These are phyloP conservation scores for Metahyphopichia silvanorum DNA, from an alignment of 805 yeast genomes.

Conservation along the genomic window DNA sequence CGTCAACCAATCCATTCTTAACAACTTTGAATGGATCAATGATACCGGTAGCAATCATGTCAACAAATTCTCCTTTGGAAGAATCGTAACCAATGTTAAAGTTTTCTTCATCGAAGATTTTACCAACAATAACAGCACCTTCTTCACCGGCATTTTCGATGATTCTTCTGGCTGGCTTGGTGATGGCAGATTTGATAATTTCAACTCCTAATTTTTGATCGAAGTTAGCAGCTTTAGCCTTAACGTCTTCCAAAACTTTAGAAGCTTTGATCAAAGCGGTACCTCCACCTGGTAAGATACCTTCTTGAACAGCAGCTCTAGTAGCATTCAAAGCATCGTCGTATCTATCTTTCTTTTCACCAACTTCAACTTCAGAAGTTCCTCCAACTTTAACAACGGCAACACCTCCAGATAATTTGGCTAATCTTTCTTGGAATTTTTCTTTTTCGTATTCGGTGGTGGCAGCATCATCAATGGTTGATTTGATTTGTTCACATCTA, in stretches of 20 bases:
- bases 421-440: conserved; percentile 95
- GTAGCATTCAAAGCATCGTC: conserved; percentile 98
- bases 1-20: conserved; percentile 91
- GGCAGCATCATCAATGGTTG: conserved; percentile 66
- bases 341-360: conserved; percentile 98
- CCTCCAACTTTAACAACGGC: conserved; percentile 99
- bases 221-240: conserved; percentile 70
- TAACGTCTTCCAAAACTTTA: conserved; percentile 62
- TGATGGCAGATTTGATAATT: conserved; percentile 87
- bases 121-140: conserved; percentile 95
- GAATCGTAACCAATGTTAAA: conserved; percentile 92
- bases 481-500: conserved; percentile 93
- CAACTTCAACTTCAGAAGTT: conserved; percentile 93
- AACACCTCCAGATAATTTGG: conserved; percentile 97
- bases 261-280: conserved; percentile 95
- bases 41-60: conserved; percentile 95
- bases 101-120: conserved; percentile 63
- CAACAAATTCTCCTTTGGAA: conserved; percentile 88
- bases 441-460: conserved; percentile 93
- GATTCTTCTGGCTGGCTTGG: conserved; percentile 93
- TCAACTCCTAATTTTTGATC: conserved; percentile 96
- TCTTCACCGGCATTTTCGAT: conserved; percentile 97
- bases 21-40: conserved; percentile 99
- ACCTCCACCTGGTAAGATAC: conserved; percentile 99
- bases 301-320: conserved; percentile 98